Conservation (phyloP, 179 eudicot genomes). For the Beta lomatogona region DNA sequence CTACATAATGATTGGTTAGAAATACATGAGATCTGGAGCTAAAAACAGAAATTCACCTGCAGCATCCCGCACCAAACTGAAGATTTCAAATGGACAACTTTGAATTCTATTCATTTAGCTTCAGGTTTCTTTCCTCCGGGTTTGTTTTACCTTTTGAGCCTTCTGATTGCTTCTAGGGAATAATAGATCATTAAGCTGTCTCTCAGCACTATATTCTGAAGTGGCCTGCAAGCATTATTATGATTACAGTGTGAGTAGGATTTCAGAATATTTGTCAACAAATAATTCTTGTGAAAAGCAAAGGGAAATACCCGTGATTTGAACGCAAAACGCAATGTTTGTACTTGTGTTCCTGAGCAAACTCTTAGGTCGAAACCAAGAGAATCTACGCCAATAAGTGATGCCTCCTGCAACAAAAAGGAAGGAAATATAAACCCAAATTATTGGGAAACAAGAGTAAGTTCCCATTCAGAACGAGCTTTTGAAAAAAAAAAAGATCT, state of each 20-base stretch:
- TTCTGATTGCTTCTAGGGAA: conserved; percentile 76
- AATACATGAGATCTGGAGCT: conserved; percentile 11
- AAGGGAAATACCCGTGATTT: conserved; percentile 57
- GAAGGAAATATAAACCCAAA: conserved; percentile 9
- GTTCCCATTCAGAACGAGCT: no score
- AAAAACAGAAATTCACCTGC: conserved; percentile 26
- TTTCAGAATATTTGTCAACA: neutral
- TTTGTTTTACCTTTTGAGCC: conserved; percentile 61
- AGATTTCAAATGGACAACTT: conserved; percentile 9
- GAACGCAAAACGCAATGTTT: conserved; percentile 85
- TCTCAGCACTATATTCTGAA: conserved; percentile 94
- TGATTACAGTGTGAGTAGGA: neutral
- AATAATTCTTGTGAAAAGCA: neutral
- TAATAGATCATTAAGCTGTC: conserved; percentile 74
- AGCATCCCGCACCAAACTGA: conserved; percentile 26
- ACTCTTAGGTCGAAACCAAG: conserved; percentile 92
- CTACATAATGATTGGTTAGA: conserved; percentile 15
- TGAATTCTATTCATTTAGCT: conserved; percentile 17
- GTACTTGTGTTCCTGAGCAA: conserved; percentile 89
- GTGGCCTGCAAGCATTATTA: conserved; percentile 67
- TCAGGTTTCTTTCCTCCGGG: conserved; percentile 61
- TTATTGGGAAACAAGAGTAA: neutral
- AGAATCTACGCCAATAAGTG: conserved; percentile 78
- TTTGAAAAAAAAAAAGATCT: neutral
- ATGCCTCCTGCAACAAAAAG: conserved; percentile 73